Conservation (phyloP, 2,329 filamentous ascomycete species). For the Delphinella strobiligena region DNA sequence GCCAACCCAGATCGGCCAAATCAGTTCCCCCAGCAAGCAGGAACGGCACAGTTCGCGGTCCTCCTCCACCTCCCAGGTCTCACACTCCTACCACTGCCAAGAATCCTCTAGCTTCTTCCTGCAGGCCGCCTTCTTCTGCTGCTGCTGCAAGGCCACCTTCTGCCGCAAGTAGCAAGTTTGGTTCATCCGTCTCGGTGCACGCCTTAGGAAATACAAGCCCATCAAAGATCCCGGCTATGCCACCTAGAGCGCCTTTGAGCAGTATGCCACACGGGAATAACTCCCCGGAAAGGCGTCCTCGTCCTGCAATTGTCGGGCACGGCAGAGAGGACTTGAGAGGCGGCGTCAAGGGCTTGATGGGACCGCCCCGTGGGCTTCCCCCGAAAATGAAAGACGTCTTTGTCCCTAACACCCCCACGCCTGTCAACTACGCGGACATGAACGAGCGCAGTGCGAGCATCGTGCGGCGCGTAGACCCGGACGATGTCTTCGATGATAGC, state of each 20-base stretch:
- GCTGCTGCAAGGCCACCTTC: slow-evolving; percentile 12
- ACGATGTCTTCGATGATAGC: slow-evolving; percentile 75
- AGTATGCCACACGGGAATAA: slow-evolving; percentile 61
- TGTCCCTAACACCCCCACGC: slow-evolving; percentile 30
- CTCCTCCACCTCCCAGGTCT: slow-evolving; percentile 25
- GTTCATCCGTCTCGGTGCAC: slow-evolving; percentile 23
- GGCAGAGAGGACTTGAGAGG: slow-evolving; percentile 27
- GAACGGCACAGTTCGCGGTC: slow-evolving; percentile 28
- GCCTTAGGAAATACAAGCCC: slow-evolving; percentile 35
- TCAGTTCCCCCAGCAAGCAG: slow-evolving; percentile 20
- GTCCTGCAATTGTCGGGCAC: slow-evolving; percentile 20
- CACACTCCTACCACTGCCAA: slow-evolving; percentile 27
- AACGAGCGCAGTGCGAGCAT: slow-evolving; percentile 45
- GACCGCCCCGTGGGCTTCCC: slow-evolving; percentile 58
- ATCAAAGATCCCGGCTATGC: slow-evolving; percentile 47
- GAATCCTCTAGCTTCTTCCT: slow-evolving; percentile 15
- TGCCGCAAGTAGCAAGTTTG: slow-evolving; percentile 23
- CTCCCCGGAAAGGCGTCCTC: slow-evolving; percentile 61
- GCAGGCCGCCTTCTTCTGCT: slow-evolving; percentile 6
- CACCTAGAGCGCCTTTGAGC: slow-evolving; percentile 53
- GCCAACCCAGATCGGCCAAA: slow-evolving; percentile 11
- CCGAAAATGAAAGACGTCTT: slow-evolving; percentile 87
- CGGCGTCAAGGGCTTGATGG: neutral
- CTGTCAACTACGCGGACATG: slow-evolving; percentile 18
- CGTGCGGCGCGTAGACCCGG: slow-evolving; percentile 51